Evolutionary conservation across 2,329 filamentous ascomycete species (phyloP), one percentile per base, ranked within the genome.

Genomic region (Akanthomyces muscarius): DNA sequence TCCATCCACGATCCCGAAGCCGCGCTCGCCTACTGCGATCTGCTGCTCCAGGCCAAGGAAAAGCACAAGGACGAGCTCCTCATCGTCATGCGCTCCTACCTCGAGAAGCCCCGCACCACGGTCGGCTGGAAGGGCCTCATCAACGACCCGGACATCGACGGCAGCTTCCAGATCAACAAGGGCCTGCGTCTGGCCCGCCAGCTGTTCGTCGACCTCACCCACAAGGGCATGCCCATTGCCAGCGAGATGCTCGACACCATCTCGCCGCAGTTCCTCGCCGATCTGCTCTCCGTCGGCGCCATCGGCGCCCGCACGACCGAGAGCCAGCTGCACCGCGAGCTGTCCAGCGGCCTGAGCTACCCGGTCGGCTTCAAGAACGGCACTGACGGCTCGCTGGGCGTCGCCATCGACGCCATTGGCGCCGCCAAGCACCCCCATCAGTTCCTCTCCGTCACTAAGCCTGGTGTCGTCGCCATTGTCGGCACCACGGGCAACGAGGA

Each of bases 301-400:
- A 96, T 99, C 72, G 95, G 95, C 66, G 95, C 95, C 50, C 87
- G 95, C 69, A 99, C 95, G 47, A 99, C 95, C 56, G 95, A 99
- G 81, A 95, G 90, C 63, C 95, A 99, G 80, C 83, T 98, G 68
- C 95, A 99, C 80, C 89, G 95, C 67, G 95, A 99, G 81, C 86
- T 99, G 66, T 95, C 95, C 6, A 96, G 91, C 33, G 95, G 95
- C 70, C 84, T 98, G 61, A 96, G 91, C 64, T 98, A 97, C 89
- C 95, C 95, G 28, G 93, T 99, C 68, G 95, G 95, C 65, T 99
- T 97, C 89, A 99, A 99, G 87, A 99, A 99, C 78, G 95, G 95
- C 66, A 99, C 95, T 28, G 95, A 99, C 72, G 95, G 95, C 47
- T 92, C 89, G 69, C 81, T 99, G 63, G 87, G 86, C 30, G 93